Conservation (phyloP, 2,329 filamentous ascomycete species). For the Fusarium dimerum region DNA sequence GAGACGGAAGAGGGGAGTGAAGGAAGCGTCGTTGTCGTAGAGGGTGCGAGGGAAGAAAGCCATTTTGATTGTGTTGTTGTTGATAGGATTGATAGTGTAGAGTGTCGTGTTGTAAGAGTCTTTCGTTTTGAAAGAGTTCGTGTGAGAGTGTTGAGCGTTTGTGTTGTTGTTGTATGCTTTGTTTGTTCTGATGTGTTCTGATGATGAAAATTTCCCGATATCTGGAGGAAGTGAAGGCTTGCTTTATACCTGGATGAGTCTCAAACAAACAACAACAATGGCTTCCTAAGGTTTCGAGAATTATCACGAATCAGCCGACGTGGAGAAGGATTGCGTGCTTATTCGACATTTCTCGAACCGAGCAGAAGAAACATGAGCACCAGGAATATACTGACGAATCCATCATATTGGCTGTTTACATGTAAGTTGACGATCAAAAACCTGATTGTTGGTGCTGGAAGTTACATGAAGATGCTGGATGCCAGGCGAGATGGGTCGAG, state of each 20-base stretch:
- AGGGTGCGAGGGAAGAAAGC: constrained; percentile 59
- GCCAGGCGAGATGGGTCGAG: neutral
- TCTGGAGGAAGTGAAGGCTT: constrained; percentile 11
- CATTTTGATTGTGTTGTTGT: constrained; percentile 47
- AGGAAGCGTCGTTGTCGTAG: constrained; percentile 52
- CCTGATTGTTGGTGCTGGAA: constrained; percentile 8
- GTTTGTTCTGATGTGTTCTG: constrained; percentile 30
- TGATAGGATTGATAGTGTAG: constrained; percentile 4
- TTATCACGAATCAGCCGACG: constrained; percentile 16
- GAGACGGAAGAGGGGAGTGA: constrained; percentile 63
- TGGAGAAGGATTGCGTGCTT: neutral
- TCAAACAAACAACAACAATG: constrained; percentile 5
- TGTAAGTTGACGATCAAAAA: constrained; percentile 5
- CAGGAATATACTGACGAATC: constrained; percentile 12
- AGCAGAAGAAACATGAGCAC: constrained; percentile 9
- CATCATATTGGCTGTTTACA: neutral
- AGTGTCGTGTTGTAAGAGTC: constrained; percentile 20
- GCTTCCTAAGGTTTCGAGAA: constrained; percentile 21
- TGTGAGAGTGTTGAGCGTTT: constrained; percentile 23
- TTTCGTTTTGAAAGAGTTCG: constrained; percentile 26
- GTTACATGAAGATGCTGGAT: constrained; percentile 21
- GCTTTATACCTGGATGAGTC: constrained; percentile 34
- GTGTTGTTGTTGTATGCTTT: constrained; percentile 8
- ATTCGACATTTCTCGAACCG: constrained; percentile 25
- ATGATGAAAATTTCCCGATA: constrained; percentile 23